These are phyloP conservation scores for Agaricus bisporus DNA, from an alignment of 768 basidiomycete species.

Conservation along the genomic window DNA sequence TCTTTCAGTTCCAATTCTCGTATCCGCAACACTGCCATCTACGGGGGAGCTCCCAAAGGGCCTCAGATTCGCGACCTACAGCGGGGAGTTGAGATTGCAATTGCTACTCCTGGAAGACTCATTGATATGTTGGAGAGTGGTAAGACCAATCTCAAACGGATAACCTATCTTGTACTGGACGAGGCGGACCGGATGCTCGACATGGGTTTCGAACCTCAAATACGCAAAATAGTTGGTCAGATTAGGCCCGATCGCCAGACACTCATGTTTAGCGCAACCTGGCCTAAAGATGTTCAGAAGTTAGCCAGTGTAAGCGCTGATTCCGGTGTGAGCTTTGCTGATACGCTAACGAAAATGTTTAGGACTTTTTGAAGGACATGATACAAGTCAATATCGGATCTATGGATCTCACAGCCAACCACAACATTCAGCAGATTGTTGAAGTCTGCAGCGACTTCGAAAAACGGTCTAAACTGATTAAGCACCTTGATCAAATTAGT, in stretches of 20 bases:
- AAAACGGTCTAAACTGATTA: conserved; percentile 93
- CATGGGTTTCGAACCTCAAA: conserved; percentile 99
- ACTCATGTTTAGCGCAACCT: conserved; percentile 98
- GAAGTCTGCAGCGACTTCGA: conserved; percentile 97
- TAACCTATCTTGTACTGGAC: conserved; percentile 98
- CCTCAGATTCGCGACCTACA: conserved; percentile 97
- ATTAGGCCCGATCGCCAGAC: conserved; percentile 98
- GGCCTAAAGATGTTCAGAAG: conserved; percentile 99
- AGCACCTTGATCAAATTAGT: conserved; percentile 95
- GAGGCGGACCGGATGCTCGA: conserved; percentile 99
- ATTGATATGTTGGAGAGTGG: conserved; percentile 98
- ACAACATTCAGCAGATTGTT: conserved; percentile 93
- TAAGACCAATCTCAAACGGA: conserved; percentile 92
- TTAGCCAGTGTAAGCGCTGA: conserved; percentile 66
- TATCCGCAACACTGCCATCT: conserved; percentile 97
- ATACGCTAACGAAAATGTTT: not conserved
- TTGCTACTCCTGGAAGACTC: conserved; percentile 99
- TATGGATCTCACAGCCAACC: conserved; percentile 96
- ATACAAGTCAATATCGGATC: conserved; percentile 99
- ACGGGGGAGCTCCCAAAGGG: conserved; percentile 98
- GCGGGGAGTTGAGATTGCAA: conserved; percentile 95
- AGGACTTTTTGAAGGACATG: conserved; percentile 95
- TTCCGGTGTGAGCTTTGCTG: not conserved
- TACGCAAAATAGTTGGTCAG: conserved; percentile 95
- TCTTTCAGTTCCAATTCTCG: conserved; percentile 71